These are phyloP conservation scores for Candida sp. DNA, from an alignment of 1,139 yeast genomes.

Conservation along the genomic window DNA sequence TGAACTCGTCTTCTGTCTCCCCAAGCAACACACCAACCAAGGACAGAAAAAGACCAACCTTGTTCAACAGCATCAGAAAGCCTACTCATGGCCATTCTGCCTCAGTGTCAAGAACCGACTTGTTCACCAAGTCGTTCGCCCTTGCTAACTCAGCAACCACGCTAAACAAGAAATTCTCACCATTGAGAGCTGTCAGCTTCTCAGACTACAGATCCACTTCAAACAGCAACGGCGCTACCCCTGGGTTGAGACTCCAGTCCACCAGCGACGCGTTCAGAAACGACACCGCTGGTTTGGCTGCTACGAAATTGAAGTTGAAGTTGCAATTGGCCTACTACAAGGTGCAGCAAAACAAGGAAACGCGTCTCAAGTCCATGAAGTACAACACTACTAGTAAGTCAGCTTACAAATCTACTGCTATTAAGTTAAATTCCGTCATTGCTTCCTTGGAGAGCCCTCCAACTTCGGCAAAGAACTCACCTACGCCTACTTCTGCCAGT, in stretches of 20 bases:
- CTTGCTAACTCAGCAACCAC: conserved; percentile 14
- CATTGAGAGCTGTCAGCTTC: conserved; percentile 21
- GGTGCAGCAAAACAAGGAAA: conserved; percentile 37
- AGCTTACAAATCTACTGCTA: conserved; percentile 1
- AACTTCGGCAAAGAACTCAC: conserved; percentile 11
- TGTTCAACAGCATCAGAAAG: conserved; percentile 1
- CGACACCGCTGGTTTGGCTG: conserved; percentile 45
- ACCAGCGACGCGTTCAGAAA: conserved; percentile 16
- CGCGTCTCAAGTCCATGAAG: conserved; percentile 5
- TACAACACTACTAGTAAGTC: background rate
- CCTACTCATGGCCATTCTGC: background rate
- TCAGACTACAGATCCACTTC: conserved; percentile 25
- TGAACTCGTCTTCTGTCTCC: conserved; percentile 26
- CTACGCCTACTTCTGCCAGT: background rate
- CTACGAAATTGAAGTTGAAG: conserved; percentile 70
- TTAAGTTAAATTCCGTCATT: conserved; percentile 2
- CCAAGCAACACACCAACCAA: conserved; percentile 4
- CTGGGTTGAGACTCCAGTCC: conserved; percentile 5
- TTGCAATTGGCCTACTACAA: conserved; percentile 82
- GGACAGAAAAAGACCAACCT: conserved; percentile 9
- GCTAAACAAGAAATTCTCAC: conserved; percentile 12
- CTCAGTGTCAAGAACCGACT: conserved; percentile 11
- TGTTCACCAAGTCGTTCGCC: conserved; percentile 15
- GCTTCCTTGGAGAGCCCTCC: conserved; percentile 17
- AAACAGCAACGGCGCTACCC: background rate